phyloP scores from a whole-genome alignment of 1,284 basidiomycete genomes.

The Irpex sp. region DNA sequence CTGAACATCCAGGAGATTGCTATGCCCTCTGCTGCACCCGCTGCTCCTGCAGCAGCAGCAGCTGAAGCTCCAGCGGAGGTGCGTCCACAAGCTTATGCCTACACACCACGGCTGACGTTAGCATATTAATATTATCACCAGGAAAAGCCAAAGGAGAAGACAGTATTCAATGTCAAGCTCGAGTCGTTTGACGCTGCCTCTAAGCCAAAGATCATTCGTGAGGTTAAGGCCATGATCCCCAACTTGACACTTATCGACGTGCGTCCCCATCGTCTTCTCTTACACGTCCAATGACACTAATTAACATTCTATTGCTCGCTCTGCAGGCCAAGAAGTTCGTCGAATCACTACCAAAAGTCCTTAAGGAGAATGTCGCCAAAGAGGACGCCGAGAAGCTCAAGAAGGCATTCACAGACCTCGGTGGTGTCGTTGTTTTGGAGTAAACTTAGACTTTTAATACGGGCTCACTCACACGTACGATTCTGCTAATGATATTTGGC shows the following conservation, averaged over 20 bases:
- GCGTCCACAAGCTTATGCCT: constrained; percentile 20
- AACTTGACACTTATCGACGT: constrained; percentile 96
- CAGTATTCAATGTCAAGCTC: constrained; percentile 92
- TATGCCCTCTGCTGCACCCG: constrained; percentile 76
- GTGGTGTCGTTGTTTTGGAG: constrained; percentile 85
- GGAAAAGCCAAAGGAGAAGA: constrained; percentile 99
- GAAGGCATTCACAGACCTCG: constrained; percentile 85
- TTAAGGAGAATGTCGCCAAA: constrained; percentile 96
- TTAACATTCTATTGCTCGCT: constrained; percentile 9
- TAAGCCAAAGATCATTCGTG: constrained; percentile 98
- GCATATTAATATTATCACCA: constrained; percentile 26
- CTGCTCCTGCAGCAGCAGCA: constrained; percentile 48
- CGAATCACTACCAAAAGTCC: constrained; percentile 88
- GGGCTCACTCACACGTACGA: constrained; percentile 4
- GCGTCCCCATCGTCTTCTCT: constrained; percentile 32
- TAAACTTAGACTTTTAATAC: constrained; percentile 34
- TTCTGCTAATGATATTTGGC: constrained; percentile 14
- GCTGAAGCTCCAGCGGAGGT: constrained; percentile 64
- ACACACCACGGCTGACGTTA: constrained; percentile 5
- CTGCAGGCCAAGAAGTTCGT: constrained; percentile 98
- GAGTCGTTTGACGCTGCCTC: constrained; percentile 87
- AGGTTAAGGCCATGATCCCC: constrained; percentile 94
- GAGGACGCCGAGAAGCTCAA: constrained; percentile 98
- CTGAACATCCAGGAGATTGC: constrained; percentile 99
- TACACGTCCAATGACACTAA: constrained; percentile 1